phyloP scores from a whole-genome alignment of 1,284 basidiomycete genomes.

The Chiua sp. region DNA sequence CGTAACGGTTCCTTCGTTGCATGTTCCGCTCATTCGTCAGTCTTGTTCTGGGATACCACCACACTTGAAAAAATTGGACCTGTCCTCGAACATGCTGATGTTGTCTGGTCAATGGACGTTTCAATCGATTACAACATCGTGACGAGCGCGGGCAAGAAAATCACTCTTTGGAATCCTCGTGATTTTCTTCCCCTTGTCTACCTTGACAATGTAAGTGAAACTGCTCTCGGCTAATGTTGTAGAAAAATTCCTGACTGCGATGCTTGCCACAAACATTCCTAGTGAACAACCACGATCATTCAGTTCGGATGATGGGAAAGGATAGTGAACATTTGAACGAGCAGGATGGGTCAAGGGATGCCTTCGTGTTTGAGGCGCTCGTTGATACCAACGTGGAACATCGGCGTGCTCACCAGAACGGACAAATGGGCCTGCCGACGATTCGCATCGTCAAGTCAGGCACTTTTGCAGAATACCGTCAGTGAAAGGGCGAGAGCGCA shows the following conservation, averaged over 20 bases:
- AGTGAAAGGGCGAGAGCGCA: conserved; percentile 7
- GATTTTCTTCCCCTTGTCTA: neutral
- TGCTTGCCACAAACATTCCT: no score
- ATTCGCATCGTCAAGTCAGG: conserved; percentile 5
- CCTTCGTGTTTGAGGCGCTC: conserved; percentile 21
- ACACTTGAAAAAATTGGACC: neutral
- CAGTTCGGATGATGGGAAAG: no score
- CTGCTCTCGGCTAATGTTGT: no score
- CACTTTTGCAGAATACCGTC: conserved; percentile 17
- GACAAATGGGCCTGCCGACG: conserved; percentile 8
- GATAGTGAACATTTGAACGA: no score
- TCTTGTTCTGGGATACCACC: neutral
- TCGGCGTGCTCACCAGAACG: neutral
- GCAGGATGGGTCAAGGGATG: no score
- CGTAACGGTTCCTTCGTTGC: neutral
- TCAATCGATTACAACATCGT: neutral
- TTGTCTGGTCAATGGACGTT: neutral
- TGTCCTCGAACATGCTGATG: neutral
- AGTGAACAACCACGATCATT: no score
- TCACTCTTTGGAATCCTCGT: neutral
- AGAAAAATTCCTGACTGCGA: no score
- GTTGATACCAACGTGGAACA: conserved; percentile 1
- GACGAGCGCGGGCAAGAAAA: neutral
- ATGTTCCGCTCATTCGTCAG: neutral
- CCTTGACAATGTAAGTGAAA: neutral